phyloP scores from a whole-genome alignment of 2,329 filamentous ascomycete species.

The Cryphonectria nitschkei region DNA sequence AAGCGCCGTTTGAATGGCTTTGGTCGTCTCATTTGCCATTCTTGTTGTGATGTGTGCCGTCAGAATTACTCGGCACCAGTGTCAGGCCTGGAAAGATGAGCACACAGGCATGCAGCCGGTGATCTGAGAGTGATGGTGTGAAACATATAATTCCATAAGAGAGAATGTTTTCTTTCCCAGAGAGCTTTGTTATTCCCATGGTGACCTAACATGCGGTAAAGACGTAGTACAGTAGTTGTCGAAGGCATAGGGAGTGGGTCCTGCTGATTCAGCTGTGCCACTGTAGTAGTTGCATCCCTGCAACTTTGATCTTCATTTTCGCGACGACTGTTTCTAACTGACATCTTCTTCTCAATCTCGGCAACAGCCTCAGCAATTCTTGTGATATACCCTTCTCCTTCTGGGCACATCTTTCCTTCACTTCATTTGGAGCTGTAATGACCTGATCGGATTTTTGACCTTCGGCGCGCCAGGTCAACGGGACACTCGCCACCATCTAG shows the following conservation, averaged over 20 bases:
- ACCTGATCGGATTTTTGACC: slow-evolving; percentile 19
- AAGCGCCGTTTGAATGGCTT: slow-evolving; percentile 49
- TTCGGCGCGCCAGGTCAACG: slow-evolving; percentile 26
- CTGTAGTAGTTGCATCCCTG: not conserved
- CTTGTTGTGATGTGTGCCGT: slow-evolving; percentile 33
- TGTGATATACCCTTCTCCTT: not conserved
- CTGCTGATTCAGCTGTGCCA: slow-evolving; percentile 11
- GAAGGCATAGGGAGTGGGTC: slow-evolving; percentile 30
- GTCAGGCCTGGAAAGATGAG: not conserved
- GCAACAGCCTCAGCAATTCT: slow-evolving; percentile 20
- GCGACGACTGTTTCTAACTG: slow-evolving; percentile 29
- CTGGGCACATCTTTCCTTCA: slow-evolving; percentile 4
- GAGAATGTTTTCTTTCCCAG: not conserved
- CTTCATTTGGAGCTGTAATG: slow-evolving; percentile 23
- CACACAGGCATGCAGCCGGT: not conserved
- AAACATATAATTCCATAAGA: not conserved
- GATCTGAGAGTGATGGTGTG: not conserved
- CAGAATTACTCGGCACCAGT: not conserved
- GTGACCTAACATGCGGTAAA: not conserved
- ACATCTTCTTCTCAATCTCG: slow-evolving; percentile 27
- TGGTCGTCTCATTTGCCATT: slow-evolving; percentile 40
- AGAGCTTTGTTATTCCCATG: not conserved
- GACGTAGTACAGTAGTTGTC: not conserved
- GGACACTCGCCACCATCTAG: slow-evolving; percentile 21
- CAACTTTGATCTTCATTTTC: slow-evolving; percentile 9